A percentile compares a stretch with the other conserved stretches of the same genome.
phyloP scores from a whole-genome alignment of 2,329 filamentous ascomycete genomes.

The Hypoxylon sp. region DNA sequence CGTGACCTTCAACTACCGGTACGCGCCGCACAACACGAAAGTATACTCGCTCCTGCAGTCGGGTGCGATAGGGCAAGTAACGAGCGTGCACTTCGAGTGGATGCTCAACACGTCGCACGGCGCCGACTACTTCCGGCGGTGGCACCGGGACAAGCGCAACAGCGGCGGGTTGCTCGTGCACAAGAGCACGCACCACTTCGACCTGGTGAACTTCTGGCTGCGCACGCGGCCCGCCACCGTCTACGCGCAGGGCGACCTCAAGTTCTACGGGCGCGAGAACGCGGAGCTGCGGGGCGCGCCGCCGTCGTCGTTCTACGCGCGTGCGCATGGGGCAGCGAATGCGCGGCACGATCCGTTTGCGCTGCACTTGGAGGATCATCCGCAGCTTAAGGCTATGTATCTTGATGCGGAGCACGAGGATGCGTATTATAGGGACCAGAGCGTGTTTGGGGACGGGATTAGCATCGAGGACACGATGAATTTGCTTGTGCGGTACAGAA shows the following conservation, averaged over 20 bases:
- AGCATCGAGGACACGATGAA: constrained; percentile 77
- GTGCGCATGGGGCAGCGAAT: constrained; percentile 65
- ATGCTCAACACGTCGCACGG: constrained; percentile 74
- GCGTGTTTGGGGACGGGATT: constrained; percentile 74
- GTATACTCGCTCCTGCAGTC: constrained; percentile 68
- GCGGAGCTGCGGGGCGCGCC: constrained; percentile 69
- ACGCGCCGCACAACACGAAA: constrained; percentile 75
- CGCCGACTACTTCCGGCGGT: constrained; percentile 74
- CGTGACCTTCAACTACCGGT: constrained; percentile 76
- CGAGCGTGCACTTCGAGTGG: constrained; percentile 75
- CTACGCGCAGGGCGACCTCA: constrained; percentile 70
- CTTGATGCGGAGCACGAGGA: constrained; percentile 76
- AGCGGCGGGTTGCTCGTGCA: constrained; percentile 73
- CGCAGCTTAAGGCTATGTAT: constrained; percentile 71
- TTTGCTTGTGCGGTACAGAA: constrained; percentile 70
- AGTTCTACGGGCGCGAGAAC: constrained; percentile 74
- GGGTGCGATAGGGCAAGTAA: constrained; percentile 70
- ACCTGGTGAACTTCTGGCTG: constrained; percentile 75
- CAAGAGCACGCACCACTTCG: constrained; percentile 76
- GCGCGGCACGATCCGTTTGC: constrained; percentile 72
- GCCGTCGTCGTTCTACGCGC: constrained; percentile 62
- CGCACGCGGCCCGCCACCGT: constrained; percentile 69
- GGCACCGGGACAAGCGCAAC: constrained; percentile 74
- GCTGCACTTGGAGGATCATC: constrained; percentile 67
- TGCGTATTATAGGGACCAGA: constrained; percentile 73